Conservation (phyloP, 2,329 filamentous ascomycete species). For the Botryosphaeria agaves region DNA sequence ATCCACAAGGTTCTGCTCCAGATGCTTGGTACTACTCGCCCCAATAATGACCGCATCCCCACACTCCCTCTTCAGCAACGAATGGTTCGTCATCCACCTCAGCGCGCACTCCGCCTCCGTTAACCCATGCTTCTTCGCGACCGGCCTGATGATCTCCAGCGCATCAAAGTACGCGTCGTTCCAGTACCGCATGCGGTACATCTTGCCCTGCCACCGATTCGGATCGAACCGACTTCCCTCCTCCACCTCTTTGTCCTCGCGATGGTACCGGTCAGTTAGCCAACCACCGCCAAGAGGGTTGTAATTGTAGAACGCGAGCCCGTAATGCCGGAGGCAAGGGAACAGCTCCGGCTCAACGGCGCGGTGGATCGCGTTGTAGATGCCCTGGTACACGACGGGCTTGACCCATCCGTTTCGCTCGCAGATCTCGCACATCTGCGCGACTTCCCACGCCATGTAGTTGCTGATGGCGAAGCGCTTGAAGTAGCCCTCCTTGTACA, state of each 20-base stretch:
- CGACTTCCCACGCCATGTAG: slow-evolving; percentile 26
- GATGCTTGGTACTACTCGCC: slow-evolving; percentile 16
- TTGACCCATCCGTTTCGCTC: slow-evolving; percentile 22
- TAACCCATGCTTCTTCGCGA: slow-evolving; percentile 19
- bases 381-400: slow-evolving; percentile 30
- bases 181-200: slow-evolving; percentile 21
- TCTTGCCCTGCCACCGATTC: slow-evolving; percentile 17
- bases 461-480: slow-evolving; percentile 30
- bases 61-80: slow-evolving; percentile 11
- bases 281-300: slow-evolving; percentile 17
- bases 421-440: slow-evolving; percentile 25
- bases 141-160: slow-evolving; percentile 19
- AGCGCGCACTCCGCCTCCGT: slow-evolving; percentile 25
- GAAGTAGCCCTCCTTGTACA: slow-evolving; percentile 24
- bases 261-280: slow-evolving; percentile 19
- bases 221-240: slow-evolving; percentile 17
- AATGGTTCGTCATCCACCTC: slow-evolving; percentile 29
- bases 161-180: slow-evolving; percentile 25
- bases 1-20: slow-evolving; percentile 20
- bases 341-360: slow-evolving; percentile 25
- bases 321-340: slow-evolving; percentile 22
- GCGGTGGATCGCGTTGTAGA: slow-evolving; percentile 29
- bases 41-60: slow-evolving; percentile 23
- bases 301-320: slow-evolving; percentile 27
- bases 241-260: slow-evolving; percentile 15